Evolutionary conservation across 1,284 basidiomycete species (phyloP), one percentile per base, ranked within the genome.

Genomic region (Moesziomyces aphidis): DNA sequence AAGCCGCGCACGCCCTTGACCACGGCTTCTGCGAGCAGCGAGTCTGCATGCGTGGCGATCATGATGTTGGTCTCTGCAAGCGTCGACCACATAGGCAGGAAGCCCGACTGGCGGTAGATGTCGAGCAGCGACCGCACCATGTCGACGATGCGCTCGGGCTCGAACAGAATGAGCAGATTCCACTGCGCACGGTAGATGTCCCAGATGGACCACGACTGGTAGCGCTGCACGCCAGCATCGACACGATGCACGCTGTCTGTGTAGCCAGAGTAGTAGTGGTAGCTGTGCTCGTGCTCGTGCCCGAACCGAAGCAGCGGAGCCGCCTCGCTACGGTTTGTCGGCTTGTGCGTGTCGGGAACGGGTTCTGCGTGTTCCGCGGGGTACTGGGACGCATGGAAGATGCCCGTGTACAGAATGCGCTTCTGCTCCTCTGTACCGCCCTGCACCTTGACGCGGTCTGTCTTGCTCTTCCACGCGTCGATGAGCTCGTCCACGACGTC

Each of bases 11-110:
- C 61, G 13, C 89, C 89, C 83, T 90, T 92, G 45, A 90, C 78
- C 46, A 91, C 89, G 0, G 92, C 92, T 84, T 93, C 92, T 0
- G 93, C 90, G 45, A 94, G 87, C 34, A 93, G 88, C 3, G 91
- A 91, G 82, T 94, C 92, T 3, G 91, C 90, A 73, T 94, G 91
- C 0, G 92, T 93, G 5, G 88, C 90, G 66, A 87, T 89, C 90
- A 91, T 91, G 71, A 91, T 91, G 72, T 91, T 91, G 3, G 91
- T 91, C 79, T 78, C 92, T 65, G 92, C 89, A 19, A 93, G 89
- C 73, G 93, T 94, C 85, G 93, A 93, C 92, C 93, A 94, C 92
- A 94, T 93, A 0, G 93, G 93, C 49, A 94, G 85, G 91, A 92
- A 92, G 5, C 93, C 93, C 26, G 91, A 89, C 89, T 93, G 73